Evolutionary conservation across 2,329 filamentous ascomycete genomes (phyloP), one percentile per base, ranked within the genome.

Genomic region (Aspergillus clavatus): DNA sequence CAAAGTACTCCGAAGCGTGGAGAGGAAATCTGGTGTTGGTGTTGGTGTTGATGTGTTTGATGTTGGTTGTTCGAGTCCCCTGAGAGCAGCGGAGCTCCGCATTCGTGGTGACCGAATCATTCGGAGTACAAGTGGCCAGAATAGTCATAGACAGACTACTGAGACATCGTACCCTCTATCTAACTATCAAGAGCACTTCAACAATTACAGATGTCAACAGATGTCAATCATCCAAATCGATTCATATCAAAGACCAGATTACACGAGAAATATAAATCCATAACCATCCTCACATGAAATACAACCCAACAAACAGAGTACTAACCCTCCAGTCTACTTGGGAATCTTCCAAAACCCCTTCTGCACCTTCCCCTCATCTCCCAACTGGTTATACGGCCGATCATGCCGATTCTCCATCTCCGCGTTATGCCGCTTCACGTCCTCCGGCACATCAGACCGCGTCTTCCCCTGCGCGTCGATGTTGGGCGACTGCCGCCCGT

Each of bases 361-460:
- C 36, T 54, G 45, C 3, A 60, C 50, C 12, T 50, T 52, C 21
- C 59, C 60, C 6, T 53, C 51, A 40, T 61, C 57, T 10, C 27
- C 46, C 28, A 64, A 59, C 38, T 58, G 54, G 45, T 65, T 67
- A 41, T 62, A 66, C 8, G 65, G 47, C 33, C 55, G 54, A 49
- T 67, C 64, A 46, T 65, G 55, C 22, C 66, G 55, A 5, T 61
- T 36, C n/a, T 58, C 54, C 42, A 68, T 44, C 2, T 67, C 66
- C 19, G 46, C 44, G 40, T 68, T 69, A 48, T 68, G 66, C 42
- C 46, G 40, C 43, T 58, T 65, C 44, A 68, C 66, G 45, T 68
- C 66, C 7, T 62, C 51, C 1, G 66, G 62, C 1, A 65, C 39
- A 52, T 67, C 54, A 0, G 53, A 40, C 1, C 50, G 47, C 10